Evolutionary conservation across 2,329 filamentous ascomycete genomes (phyloP).

Genomic region (Cryoendolithus antarcticus): DNA sequence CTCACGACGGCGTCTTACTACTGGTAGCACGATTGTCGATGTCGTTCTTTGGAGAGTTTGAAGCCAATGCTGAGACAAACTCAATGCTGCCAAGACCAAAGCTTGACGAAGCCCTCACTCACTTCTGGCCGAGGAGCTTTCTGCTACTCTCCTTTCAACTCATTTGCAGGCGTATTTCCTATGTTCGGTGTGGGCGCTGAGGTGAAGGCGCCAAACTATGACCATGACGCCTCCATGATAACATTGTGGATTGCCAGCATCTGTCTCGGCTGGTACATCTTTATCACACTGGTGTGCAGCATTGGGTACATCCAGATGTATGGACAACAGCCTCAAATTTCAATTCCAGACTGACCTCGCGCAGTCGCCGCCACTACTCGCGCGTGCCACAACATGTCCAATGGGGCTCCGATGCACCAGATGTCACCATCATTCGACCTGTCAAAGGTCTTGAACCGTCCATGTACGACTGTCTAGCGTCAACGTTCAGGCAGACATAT

Average conservation of each 20-base stretch:
- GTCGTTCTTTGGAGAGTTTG: too few relatives aligned
- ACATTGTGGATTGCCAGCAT: constrained; percentile 12
- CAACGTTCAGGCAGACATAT: constrained; percentile 74
- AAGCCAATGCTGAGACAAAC: too few relatives aligned
- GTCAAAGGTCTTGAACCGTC: constrained; percentile 84
- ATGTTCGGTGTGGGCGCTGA: too few relatives aligned
- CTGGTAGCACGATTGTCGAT: too few relatives aligned
- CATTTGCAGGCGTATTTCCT: too few relatives aligned
- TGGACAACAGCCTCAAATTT: constrained; percentile 14
- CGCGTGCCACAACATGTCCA: constrained; percentile 24
- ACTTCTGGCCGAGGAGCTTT: too few relatives aligned
- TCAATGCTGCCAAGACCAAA: too few relatives aligned
- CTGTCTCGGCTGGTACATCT: constrained; percentile 25
- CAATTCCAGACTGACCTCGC: neutral
- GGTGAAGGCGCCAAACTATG: too few relatives aligned
- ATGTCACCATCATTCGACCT: constrained; percentile 83
- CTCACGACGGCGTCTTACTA: too few relatives aligned
- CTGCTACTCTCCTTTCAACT: too few relatives aligned
- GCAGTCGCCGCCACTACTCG: constrained; percentile 44
- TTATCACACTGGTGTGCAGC: constrained; percentile 43
- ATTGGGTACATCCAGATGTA: constrained; percentile 51
- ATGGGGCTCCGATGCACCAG: constrained; percentile 45
- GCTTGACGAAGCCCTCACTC: too few relatives aligned
- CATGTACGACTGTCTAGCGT: constrained; percentile 83
- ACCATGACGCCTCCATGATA: constrained; percentile 12